Base-by-base conservation (phyloP, 176 grass and related monocot species). In the Rhynchospora tenuis region DNA sequence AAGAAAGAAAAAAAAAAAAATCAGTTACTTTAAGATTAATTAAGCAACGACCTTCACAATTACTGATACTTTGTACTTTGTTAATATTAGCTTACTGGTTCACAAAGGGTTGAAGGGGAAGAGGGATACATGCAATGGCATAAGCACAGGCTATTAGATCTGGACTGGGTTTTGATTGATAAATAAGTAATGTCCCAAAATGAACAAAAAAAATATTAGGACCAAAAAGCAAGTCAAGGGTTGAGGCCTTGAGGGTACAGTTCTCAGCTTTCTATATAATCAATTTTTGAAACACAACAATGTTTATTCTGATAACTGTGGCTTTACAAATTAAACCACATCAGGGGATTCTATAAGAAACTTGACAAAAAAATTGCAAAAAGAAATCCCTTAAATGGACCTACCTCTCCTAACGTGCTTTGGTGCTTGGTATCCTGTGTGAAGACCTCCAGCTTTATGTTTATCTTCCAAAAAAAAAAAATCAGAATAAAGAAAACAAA, bases 351-450 rank as follows among this genome's bases (percentile, higher is more conserved):
- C 9, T 33, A 33, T 33, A 33, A 33, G 2, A 33, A 33, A 33
- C 31, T 33, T 33, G 31, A 73, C 48, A 33, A 1, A 33, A 1
- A 1, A n/a, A n/a, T 33, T 33, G 1, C 26, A 59, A 15, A 38
- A 69, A 54, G 51, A 68, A 46, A 33, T 57, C 13, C 26, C 23
- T 57, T 19, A 57, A 44, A 54, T 6, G 12, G 80, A 83, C 84
- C 55, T 59, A 99, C 93, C 93, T 93, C 96, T 0, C 92, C 88
- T 3, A 99, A 93, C 2, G 96, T 99, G 83, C 91, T 99, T 9
- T 91, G 89, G 72, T 99, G 96, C 91, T 99, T 99, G 43, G 84
- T 24, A 15, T 99, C 96, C 89, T 95, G 96, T 31, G 88, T 15
- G 4, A 90, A 85, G 22, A 95, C 96, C 77, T 95, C 96, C 71